Conservation (phyloP, 495 filamentous ascomycete genomes). For the Hypomontagnella submonticulosa region DNA sequence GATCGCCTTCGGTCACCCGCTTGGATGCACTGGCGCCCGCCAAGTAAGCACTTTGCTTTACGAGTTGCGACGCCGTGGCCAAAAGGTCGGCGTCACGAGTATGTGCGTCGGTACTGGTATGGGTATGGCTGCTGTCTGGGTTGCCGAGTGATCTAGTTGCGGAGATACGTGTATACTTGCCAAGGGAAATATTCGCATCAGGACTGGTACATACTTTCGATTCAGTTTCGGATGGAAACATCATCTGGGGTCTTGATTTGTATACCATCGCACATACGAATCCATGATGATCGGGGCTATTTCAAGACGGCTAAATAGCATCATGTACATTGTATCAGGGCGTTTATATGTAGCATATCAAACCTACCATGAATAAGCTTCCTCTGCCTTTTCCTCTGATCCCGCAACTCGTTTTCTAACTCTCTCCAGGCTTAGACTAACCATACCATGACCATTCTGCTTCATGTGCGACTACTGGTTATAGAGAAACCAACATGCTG, state of each 20-base stretch:
- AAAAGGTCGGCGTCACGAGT: conserved; percentile 90
- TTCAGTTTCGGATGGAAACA: conserved; percentile 2
- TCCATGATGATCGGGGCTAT: not conserved
- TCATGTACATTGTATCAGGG: conserved; percentile 28
- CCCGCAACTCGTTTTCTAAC: no score
- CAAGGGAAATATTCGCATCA: no score
- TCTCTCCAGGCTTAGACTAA: no score
- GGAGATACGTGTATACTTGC: no score
- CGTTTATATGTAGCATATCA: conserved; percentile 53
- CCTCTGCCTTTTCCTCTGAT: no score
- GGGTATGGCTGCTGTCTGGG: conserved; percentile 97
- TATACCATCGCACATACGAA: conserved; percentile 5
- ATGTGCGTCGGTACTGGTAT: conserved; percentile 99
- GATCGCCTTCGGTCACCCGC: conserved; percentile 97
- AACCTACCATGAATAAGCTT: no score
- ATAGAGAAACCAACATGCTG: no score
- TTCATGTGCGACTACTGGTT: no score
- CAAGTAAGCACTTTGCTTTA: conserved; percentile 93
- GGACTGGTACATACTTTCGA: no score
- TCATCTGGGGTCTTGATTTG: conserved; percentile 9
- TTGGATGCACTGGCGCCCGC: conserved; percentile 92
- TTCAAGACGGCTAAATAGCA: conserved; percentile 10
- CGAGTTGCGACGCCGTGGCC: conserved; percentile 81
- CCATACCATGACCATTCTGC: no score
- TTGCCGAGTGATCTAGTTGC: conserved; percentile 70